These are phyloP conservation scores for Paecilomyces sp. DNA, from an alignment of 2,329 filamentous ascomycete species.

Conservation along the genomic window DNA sequence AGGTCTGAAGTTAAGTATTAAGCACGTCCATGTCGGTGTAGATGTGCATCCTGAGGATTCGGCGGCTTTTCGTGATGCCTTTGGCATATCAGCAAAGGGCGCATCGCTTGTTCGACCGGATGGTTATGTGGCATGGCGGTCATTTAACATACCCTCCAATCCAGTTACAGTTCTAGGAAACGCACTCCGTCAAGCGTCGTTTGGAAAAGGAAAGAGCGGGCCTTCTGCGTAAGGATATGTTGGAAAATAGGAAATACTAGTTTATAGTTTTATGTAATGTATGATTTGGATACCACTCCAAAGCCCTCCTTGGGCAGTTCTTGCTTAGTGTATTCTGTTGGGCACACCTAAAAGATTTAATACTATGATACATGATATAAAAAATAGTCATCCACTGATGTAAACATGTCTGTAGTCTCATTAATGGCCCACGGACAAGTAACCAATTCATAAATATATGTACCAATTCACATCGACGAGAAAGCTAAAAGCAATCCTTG, in stretches of 20 bases:
- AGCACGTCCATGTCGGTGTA: conserved; percentile 6
- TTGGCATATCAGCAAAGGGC: conserved; percentile 20
- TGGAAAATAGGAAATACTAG: no score
- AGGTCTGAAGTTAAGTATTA: conserved; percentile 2
- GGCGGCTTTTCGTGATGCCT: conserved; percentile 10
- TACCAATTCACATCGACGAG: no score
- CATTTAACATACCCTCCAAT: conserved; percentile 14
- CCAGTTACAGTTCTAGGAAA: conserved; percentile 6
- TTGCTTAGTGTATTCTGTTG: no score
- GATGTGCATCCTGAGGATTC: conserved; percentile 5
- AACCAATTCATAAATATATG: no score
- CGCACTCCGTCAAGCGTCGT: neutral
- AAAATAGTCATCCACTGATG: no score
- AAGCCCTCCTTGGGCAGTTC: no score
- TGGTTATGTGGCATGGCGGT: conserved; percentile 27
- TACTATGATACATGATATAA: no score
- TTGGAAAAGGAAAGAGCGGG: neutral
- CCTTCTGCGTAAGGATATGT: neutral
- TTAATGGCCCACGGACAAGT: no score
- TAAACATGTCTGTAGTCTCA: no score
- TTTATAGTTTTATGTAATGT: no score
- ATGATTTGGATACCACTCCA: no score
- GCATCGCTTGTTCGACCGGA: conserved; percentile 28
- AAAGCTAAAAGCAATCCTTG: conserved; percentile 31
- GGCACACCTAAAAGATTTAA: no score